Percentiles rank a stretch among this genome's conserved stretches.
Evolutionary conservation across 345 rosid genomes (phyloP).

Genomic region (Excoecaria agallocha): DNA sequence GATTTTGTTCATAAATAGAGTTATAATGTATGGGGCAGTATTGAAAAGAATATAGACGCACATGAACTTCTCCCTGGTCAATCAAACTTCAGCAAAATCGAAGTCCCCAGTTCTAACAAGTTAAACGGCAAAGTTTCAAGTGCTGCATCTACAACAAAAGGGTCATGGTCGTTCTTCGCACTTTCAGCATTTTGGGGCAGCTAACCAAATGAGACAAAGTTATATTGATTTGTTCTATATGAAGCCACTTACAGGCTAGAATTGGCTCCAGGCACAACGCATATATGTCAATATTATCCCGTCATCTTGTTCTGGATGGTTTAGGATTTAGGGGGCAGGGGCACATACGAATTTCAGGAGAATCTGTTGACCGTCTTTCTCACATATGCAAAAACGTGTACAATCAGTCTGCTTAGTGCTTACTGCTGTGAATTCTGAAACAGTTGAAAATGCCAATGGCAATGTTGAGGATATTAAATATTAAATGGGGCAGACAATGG

Average conservation of each 20-base stretch:
- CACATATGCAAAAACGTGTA: background rate
- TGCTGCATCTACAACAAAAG: slow-evolving; percentile 45
- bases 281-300: background rate
- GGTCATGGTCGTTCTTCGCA: slow-evolving; percentile 69
- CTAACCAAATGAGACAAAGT: slow-evolving; percentile 53
- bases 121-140: slow-evolving; percentile 33
- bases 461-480: background rate
- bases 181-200: slow-evolving; percentile 65
- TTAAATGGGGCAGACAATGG: background rate
- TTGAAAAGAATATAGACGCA: slow-evolving; percentile 24
- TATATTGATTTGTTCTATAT: slow-evolving; percentile 21
- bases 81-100: slow-evolving; percentile 25
- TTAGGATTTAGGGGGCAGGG: background rate
- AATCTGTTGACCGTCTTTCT: background rate
- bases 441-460: background rate
- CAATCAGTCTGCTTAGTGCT: background rate
- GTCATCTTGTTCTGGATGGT: background rate
- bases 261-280: background rate
- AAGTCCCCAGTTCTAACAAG: slow-evolving; percentile 30
- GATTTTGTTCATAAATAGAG: no score
- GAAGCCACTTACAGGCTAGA: background rate
- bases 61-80: slow-evolving; percentile 38
- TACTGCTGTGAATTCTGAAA: background rate
- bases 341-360: background rate
- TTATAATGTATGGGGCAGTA: no score